phyloP scores from a whole-genome alignment of 1,284 basidiomycete genomes.

The Fomitopsis palustris region DNA sequence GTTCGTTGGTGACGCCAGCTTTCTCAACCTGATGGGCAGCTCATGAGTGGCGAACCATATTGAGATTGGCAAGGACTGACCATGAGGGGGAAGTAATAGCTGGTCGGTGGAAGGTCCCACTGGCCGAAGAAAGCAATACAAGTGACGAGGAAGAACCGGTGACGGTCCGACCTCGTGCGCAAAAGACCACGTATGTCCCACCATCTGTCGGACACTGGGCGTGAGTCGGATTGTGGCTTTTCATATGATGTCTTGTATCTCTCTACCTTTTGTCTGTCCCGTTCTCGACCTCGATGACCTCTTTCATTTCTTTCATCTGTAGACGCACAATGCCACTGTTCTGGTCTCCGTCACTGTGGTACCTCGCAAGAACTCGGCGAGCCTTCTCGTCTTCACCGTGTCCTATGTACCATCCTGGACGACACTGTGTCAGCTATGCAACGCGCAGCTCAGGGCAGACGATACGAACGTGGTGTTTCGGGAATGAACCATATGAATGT shows the following conservation, averaged over 20 bases:
- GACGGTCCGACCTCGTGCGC: slow-evolving; percentile 18
- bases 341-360: slow-evolving; percentile 25
- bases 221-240: neutral
- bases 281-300: slow-evolving; percentile 33
- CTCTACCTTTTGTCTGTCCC: slow-evolving; percentile 39
- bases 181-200: slow-evolving; percentile 32
- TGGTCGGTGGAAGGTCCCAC: slow-evolving; percentile 21
- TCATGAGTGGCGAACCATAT: neutral
- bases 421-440: neutral
- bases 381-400: slow-evolving; percentile 25
- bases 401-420: slow-evolving; percentile 23
- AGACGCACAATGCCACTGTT: slow-evolving; percentile 29
- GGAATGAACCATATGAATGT: slow-evolving; percentile 22
- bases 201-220: slow-evolving; percentile 25
- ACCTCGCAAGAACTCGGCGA: slow-evolving; percentile 21
- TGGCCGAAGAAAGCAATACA: slow-evolving; percentile 22
- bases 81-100: slow-evolving; percentile 23
- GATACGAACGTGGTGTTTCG: slow-evolving; percentile 22
- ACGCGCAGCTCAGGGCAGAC: neutral
- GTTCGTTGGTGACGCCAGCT: slow-evolving; percentile 20
- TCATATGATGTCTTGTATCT: too few species aligned
- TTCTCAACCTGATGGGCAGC: slow-evolving; percentile 6
- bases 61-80: neutral
- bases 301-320: slow-evolving; percentile 42
- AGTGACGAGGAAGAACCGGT: slow-evolving; percentile 20